These are phyloP conservation scores for Stagonosporopsis cucurbitacearum DNA, from an alignment of 2,329 filamentous ascomycete genomes.

Conservation along the genomic window DNA sequence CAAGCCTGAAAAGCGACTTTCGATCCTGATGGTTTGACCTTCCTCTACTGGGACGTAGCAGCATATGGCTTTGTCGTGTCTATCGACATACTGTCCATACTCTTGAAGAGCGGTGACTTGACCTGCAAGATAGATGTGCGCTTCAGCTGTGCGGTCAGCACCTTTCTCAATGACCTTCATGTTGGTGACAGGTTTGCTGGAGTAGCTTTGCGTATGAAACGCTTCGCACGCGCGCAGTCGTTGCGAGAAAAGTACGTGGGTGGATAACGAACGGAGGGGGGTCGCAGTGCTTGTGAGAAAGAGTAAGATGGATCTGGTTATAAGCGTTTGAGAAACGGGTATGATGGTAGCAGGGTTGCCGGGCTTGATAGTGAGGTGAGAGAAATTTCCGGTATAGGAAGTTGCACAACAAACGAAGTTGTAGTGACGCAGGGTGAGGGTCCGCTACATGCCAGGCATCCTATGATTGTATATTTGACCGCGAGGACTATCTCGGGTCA, in stretches of 20 bases:
- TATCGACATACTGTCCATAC: conserved; percentile 40
- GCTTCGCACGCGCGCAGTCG: background rate
- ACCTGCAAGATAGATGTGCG: conserved; percentile 35
- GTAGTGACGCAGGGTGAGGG: background rate
- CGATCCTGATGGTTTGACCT: conserved; percentile 42
- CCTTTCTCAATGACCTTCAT: conserved; percentile 50
- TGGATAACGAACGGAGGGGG: too few species aligned
- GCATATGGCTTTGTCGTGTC: conserved; percentile 35
- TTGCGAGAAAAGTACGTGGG: background rate
- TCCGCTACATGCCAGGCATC: background rate
- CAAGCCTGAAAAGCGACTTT: conserved; percentile 41
- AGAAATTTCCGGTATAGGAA: background rate
- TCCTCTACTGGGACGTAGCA: conserved; percentile 48
- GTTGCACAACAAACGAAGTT: background rate
- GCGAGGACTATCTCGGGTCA: too few species aligned
- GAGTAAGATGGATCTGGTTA: background rate
- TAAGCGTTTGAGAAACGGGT: background rate
- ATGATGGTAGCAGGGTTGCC: background rate
- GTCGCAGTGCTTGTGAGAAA: background rate
- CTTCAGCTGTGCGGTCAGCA: conserved; percentile 44
- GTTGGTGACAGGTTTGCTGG: conserved; percentile 3
- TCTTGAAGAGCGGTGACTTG: conserved; percentile 38
- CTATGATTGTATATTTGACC: background rate
- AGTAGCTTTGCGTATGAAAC: background rate
- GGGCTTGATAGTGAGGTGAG: background rate